Percentiles rank a stretch among this genome's conserved stretches.
These are phyloP conservation scores for Solanum chiquidenum DNA, from an alignment of 257 asterid species.

Conservation along the genomic window DNA sequence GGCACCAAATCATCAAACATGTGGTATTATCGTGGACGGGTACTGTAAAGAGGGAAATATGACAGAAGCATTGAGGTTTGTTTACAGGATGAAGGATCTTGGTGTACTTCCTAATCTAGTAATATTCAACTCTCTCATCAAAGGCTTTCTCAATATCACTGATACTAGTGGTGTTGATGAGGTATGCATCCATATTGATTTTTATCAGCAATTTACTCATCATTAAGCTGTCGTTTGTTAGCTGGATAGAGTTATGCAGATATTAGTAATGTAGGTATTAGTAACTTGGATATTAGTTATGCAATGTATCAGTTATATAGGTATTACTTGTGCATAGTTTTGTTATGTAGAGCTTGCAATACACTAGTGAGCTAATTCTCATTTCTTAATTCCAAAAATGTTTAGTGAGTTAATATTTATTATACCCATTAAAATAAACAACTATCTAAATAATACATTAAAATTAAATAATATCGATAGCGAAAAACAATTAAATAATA, in stretches of 20 bases:
- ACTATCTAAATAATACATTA: not conserved
- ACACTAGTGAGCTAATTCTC: not conserved
- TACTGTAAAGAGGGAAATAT: conserved; percentile 79
- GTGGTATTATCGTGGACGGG: conserved; percentile 81
- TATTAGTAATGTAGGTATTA: too few relatives aligned
- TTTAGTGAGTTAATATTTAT: not conserved
- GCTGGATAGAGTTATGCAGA: not conserved
- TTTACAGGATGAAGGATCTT: conserved; percentile 71
- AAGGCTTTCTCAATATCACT: conserved; percentile 51
- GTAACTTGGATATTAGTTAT: not conserved
- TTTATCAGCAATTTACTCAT: not conserved
- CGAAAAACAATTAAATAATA: not conserved
- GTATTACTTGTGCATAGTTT: not conserved
- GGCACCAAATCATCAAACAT: conserved; percentile 62
- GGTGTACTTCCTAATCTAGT: conserved; percentile 69
- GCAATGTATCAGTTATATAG: too few relatives aligned
- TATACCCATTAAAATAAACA: not conserved
- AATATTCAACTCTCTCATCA: conserved; percentile 69
- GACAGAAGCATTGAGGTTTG: conserved; percentile 64
- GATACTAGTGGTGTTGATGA: conserved; percentile 76
- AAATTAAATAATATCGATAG: not conserved
- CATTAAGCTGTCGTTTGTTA: not conserved
- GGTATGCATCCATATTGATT: conserved; percentile 29
- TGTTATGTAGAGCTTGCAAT: not conserved
- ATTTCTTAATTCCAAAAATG: not conserved